A percentile compares a stretch with the other conserved stretches of the same genome.
phyloP scores from a whole-genome alignment of 495 filamentous ascomycete genomes.

The Trypethelium eluteriae region DNA sequence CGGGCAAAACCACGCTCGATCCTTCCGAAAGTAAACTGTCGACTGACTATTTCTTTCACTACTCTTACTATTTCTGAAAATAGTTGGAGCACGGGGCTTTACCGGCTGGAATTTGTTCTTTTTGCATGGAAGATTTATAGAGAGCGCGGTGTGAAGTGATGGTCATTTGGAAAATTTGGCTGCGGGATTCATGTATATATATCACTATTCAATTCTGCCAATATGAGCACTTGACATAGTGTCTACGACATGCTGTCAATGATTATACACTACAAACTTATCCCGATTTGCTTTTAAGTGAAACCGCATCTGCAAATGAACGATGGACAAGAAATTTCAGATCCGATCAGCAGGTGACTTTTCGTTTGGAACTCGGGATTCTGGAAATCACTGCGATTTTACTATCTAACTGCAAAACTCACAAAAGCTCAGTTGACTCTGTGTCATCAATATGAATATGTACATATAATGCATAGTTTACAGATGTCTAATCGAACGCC shows the following conservation, averaged over 20 bases:
- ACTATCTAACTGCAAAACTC: too few species aligned
- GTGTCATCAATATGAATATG: not conserved
- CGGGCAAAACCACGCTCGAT: not conserved
- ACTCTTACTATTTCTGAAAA: not conserved
- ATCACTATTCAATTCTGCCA: not conserved
- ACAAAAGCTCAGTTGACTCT: too few species aligned
- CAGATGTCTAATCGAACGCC: not conserved
- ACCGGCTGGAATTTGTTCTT: not conserved
- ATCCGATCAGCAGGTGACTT: too few species aligned
- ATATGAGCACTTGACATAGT: slow-evolving; percentile 7
- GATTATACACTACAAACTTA: not conserved
- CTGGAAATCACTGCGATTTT: too few species aligned
- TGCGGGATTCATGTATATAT: not conserved
- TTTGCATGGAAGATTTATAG: not conserved
- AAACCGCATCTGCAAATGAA: too few species aligned
- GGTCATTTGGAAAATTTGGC: not conserved
- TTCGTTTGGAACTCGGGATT: too few species aligned
- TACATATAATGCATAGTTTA: not conserved
- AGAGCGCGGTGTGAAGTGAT: not conserved
- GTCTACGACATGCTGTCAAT: not conserved
- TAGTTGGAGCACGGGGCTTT: not conserved
- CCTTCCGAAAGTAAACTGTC: too few species aligned
- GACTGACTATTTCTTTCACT: too few species aligned
- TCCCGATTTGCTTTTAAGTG: not conserved
- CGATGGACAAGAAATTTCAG: too few species aligned